Evolutionary conservation across 768 basidiomycete genomes (phyloP), one percentile per base, ranked within the genome.

Genomic region (Vararia minispora): DNA sequence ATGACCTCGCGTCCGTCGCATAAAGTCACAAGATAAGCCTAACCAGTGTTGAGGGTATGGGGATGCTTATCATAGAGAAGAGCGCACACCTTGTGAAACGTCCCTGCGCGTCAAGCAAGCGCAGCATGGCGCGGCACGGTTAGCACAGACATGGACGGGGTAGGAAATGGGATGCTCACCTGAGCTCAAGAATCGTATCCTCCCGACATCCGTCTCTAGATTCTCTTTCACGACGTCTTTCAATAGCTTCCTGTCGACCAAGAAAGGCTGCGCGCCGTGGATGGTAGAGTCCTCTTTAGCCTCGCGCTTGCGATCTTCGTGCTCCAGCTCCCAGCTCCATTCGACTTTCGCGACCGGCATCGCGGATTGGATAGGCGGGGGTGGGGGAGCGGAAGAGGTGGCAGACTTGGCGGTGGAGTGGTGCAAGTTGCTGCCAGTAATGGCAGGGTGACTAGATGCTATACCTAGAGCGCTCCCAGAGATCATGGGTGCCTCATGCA

Each of bases 21-120:
- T 14, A 88, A 69, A 6, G 75, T 79, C 35, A 88, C 62, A 2
- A 85, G 68, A 61, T 87, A 89, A 22, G 82, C 86, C 83, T 87
- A 43, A 37, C 32, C 33, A 36, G 30, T 3, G 30, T 7, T 16
- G 28, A 37, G 41, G 22, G 10, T 6, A 35, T 35, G 36, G 33
- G 36, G 24, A 21, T 35, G 40, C 20, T 30, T 35, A 44, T 45
- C 47, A 28, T 42, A 52, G 34, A 14, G 35, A 25, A 9, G 34
- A 24, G 29, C 42, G 49, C 58, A 60, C 17, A 69, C 84, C 64
- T 89, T 89, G 57, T 89, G 86, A 61, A 89, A 89, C 2, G 86
- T 88, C 18, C 86, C 85, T 83, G 37, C 14, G 24, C 35, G 22
- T 16, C 20, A 42, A 35, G 28, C 25, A 41, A 37, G 18, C 28